phyloP scores from a whole-genome alignment of 306 rosid species.

The Cyamopsis tetragonoloba region DNA sequence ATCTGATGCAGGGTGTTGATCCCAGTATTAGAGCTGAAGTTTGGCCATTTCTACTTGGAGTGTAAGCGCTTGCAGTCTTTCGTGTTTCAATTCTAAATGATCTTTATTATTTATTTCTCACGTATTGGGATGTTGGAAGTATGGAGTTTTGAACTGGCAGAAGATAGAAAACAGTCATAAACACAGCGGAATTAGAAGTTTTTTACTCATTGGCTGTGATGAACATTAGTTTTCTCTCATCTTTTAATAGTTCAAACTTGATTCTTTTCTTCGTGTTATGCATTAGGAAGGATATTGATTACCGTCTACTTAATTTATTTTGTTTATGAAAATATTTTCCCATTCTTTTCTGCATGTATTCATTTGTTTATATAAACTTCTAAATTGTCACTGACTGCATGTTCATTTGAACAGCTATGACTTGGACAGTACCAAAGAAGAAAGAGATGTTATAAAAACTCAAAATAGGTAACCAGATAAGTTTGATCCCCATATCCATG shows the following conservation, averaged over 20 bases:
- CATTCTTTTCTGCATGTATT: background rate
- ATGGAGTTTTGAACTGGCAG: background rate
- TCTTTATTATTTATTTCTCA: background rate
- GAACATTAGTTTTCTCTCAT: background rate
- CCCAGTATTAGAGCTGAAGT: slow-evolving; percentile 88
- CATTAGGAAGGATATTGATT: background rate
- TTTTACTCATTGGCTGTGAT: background rate
- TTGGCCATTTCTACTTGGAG: slow-evolving; percentile 99
- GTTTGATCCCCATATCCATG: slow-evolving; percentile 6
- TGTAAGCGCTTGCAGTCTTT: slow-evolving; percentile 63
- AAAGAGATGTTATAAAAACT: slow-evolving; percentile 60
- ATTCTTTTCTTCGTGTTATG: slow-evolving; percentile 11
- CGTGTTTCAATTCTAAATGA: slow-evolving; percentile 11
- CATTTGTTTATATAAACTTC: background rate
- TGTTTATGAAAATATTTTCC: background rate
- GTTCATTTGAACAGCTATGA: slow-evolving; percentile 65
- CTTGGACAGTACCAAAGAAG: slow-evolving; percentile 74
- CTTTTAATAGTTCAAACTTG: slow-evolving; percentile 1
- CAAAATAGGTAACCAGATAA: slow-evolving; percentile 61
- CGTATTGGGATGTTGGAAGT: slow-evolving; percentile 12
- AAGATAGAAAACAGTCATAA: background rate
- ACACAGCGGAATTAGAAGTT: background rate
- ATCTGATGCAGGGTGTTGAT: slow-evolving; percentile 80
- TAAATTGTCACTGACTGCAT: slow-evolving; percentile 27
- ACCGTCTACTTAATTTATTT: background rate